Evolutionary conservation across 805 yeast species (phyloP).

Genomic region (Candida broadrunensis): DNA sequence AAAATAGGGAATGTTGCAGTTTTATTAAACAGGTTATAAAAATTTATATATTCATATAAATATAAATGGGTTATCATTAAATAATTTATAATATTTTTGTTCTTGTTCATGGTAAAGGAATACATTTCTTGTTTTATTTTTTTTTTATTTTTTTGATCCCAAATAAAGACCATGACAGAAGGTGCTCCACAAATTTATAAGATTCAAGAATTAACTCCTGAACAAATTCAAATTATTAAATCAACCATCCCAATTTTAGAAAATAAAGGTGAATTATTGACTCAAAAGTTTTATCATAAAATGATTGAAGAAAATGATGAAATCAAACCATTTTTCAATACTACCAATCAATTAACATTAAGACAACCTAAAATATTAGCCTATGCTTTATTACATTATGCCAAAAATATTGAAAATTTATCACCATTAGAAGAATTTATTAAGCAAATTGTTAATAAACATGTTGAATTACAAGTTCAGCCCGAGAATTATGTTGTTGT

Average conservation of each 20-base stretch:
- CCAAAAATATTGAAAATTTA: slow-evolving; percentile 59
- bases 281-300: slow-evolving; percentile 50
- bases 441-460: slow-evolving; percentile 59
- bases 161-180: no score
- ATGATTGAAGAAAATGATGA: slow-evolving; percentile 55
- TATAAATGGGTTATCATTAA: no score
- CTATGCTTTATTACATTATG: slow-evolving; percentile 57
- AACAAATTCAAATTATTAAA: slow-evolving; percentile 33
- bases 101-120: no score
- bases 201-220: slow-evolving; percentile 23
- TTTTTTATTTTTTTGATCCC: no score
- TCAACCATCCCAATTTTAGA: slow-evolving; percentile 57
- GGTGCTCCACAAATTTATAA: slow-evolving; percentile 19
- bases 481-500: slow-evolving; percentile 69
- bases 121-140: no score
- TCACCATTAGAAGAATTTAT: slow-evolving; percentile 53
- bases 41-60: no score
- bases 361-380: slow-evolving; percentile 67
- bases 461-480: slow-evolving; percentile 58
- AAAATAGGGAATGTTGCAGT: no score
- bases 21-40: no score
- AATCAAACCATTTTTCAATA: slow-evolving; percentile 60
- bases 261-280: slow-evolving; percentile 51
- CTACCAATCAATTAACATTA: slow-evolving; percentile 50
- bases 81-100: no score